These are phyloP conservation scores for Zygoascus bituminiphila DNA, from an alignment of 805 yeast species.

Conservation along the genomic window DNA sequence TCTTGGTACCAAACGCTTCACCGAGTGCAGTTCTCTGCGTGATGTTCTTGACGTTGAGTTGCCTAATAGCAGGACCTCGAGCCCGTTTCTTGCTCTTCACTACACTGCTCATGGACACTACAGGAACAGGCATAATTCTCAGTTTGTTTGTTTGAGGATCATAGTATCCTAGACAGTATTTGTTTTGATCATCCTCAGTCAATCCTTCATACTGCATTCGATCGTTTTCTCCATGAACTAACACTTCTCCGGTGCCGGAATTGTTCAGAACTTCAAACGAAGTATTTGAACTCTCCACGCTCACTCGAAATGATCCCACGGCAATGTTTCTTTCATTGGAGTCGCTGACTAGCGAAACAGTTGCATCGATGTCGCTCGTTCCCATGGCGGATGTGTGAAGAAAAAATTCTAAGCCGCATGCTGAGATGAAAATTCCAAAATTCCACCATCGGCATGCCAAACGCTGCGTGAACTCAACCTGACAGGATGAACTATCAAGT, in stretches of 20 bases:
- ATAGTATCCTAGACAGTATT: slow-evolving; percentile 67
- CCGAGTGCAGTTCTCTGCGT: slow-evolving; percentile 79
- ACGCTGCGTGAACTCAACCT: not conserved
- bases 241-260: slow-evolving; percentile 29
- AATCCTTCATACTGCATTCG: slow-evolving; percentile 65
- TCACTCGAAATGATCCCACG: slow-evolving; percentile 76
- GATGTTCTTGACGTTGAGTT: slow-evolving; percentile 39
- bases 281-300: slow-evolving; percentile 50
- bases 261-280: slow-evolving; percentile 37
- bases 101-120: slow-evolving; percentile 53
- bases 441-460: not conserved
- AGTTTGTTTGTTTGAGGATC: slow-evolving; percentile 59
- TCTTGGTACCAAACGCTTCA: slow-evolving; percentile 94
- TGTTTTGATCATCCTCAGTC: slow-evolving; percentile 25
- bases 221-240: slow-evolving; percentile 72
- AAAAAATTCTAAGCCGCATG: slow-evolving; percentile 7
- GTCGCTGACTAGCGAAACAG: not conserved
- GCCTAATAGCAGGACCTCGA: slow-evolving; percentile 58
- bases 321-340: slow-evolving; percentile 24
- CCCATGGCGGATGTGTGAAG: not conserved
- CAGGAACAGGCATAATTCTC: slow-evolving; percentile 56
- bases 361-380: not conserved
- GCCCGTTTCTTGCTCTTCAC: slow-evolving; percentile 51
- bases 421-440: not conserved
- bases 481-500: slow-evolving; percentile 3